Base-by-base conservation (phyloP, 2,329 filamentous ascomycete species). In the Diaporthe sp. region DNA sequence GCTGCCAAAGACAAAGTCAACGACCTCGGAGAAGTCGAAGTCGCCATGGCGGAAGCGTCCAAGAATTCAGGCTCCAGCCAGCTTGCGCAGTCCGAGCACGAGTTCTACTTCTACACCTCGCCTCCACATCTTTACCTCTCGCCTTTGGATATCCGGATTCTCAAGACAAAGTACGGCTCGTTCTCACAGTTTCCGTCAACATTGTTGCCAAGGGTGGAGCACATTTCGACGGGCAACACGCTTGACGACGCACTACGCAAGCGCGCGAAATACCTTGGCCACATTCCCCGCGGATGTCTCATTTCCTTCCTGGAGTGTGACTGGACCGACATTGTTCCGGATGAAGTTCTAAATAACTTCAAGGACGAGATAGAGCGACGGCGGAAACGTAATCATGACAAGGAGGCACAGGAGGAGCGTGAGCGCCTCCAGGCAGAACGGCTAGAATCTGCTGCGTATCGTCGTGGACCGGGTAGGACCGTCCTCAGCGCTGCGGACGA, bases 301-400 rank as follows among this genome's bases (percentile, higher is more conserved):
- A 94, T 98, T 55, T 95, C 89, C 77, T 98, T 98, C 79, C 83
- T 98, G 1, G 96, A 98, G 83, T 98, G 96, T 80, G 95, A 98
- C 82, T 98, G 96, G 96, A 95, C 94, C 4, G 95, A 97, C 77
- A 94, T 97, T 50, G 94, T 98, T 7, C 89, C 92, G 4, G 88
- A 92, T 0, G 92, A 94, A 68, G 89, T 94, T 4, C 86, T 98
- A n/a, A 91, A 91, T 51, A 88, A 89, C 1, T 98, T 98, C 83
- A 86, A 88, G n/a, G 84, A 87, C 0, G 95, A 98, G 75, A 93
- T 97, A 70, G 93, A 94, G 77, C 89, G 90, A 73, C 89, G 96
- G 70, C 88, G 95, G 72, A 95, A 93, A 82, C 89, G 90, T 71
- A 95, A 97, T 78, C 88, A 88, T 8, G 96, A 98, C 78, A 98